These are phyloP conservation scores for Coemansia sp. DNA, from an alignment of 192 early-diverging fungal genomes.

Conservation along the genomic window DNA sequence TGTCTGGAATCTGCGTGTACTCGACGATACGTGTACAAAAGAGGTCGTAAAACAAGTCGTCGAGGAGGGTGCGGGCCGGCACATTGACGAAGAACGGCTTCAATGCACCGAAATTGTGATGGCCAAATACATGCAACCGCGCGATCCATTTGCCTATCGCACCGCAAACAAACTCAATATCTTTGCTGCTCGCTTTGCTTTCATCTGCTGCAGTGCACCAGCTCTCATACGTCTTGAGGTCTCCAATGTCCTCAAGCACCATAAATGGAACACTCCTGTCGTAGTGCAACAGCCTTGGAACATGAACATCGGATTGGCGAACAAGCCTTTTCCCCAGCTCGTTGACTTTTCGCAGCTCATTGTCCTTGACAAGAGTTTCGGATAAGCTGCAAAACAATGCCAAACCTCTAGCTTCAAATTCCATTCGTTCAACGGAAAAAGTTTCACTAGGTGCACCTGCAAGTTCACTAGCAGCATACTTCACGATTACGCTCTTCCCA, in stretches of 20 bases:
- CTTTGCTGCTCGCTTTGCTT: not conserved
- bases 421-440: slow-evolving; percentile 33
- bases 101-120: not conserved
- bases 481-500: slow-evolving; percentile 20
- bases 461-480: slow-evolving; percentile 23
- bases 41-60: slow-evolving; percentile 18
- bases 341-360: not conserved
- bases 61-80: slow-evolving; percentile 19
- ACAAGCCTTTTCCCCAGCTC: not conserved
- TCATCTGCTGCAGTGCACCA: slow-evolving; percentile 10
- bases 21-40: slow-evolving; percentile 6
- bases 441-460: not conserved
- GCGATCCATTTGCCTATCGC: slow-evolving; percentile 29
- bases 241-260: slow-evolving; percentile 30
- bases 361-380: not conserved
- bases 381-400: slow-evolving; percentile 14
- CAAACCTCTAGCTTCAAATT: slow-evolving; percentile 33
- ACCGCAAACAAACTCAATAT: slow-evolving; percentile 16
- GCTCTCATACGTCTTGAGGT: slow-evolving; percentile 13
- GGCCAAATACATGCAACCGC: slow-evolving; percentile 31
- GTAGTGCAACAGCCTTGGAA: slow-evolving; percentile 27
- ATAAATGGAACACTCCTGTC: slow-evolving; percentile 19
- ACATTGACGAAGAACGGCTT: slow-evolving; percentile 13
- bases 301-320: not conserved
- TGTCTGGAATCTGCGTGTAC: slow-evolving; percentile 15